These are phyloP conservation scores for Pythium aquatile DNA, from an alignment of 352 stramenopile species.

Conservation along the genomic window DNA sequence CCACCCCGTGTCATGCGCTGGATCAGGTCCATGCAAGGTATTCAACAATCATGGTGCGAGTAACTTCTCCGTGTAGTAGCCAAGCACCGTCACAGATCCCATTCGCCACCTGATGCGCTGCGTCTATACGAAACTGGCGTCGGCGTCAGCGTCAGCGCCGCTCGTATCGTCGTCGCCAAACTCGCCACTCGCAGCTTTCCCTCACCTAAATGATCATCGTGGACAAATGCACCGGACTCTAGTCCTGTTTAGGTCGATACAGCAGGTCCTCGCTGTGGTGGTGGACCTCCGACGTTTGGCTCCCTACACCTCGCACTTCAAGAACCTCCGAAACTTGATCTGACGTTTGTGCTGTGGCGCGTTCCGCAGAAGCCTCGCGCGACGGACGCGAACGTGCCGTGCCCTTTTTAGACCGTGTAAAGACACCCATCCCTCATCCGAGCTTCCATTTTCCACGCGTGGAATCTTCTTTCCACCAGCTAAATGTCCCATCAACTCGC, in stretches of 20 bases:
- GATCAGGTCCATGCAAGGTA: background rate
- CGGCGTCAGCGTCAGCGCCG: too few relatives aligned
- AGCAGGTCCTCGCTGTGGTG: too few relatives aligned
- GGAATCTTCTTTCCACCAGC: constrained; percentile 2
- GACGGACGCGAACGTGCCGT: constrained; percentile 3
- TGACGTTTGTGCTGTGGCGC: constrained; percentile 6
- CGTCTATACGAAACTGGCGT: background rate
- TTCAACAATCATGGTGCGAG: background rate
- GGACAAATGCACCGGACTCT: too few relatives aligned
- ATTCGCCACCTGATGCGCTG: background rate
- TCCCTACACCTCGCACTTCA: constrained; percentile 6
- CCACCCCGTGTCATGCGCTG: background rate
- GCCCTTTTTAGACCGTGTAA: background rate
- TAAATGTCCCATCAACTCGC: background rate
- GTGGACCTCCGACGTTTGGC: too few relatives aligned
- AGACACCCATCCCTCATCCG: background rate
- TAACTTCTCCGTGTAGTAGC: background rate
- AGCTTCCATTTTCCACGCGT: background rate
- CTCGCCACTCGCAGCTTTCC: background rate
- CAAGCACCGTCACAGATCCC: background rate
- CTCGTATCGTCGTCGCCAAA: too few relatives aligned
- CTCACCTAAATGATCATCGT: too few relatives aligned
- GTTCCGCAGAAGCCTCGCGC: background rate
- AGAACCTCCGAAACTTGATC: constrained; percentile 20
- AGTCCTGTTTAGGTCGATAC: too few relatives aligned